These are phyloP conservation scores for Euclidium syriacum DNA, from an alignment of 345 rosid species.

Conservation along the genomic window DNA sequence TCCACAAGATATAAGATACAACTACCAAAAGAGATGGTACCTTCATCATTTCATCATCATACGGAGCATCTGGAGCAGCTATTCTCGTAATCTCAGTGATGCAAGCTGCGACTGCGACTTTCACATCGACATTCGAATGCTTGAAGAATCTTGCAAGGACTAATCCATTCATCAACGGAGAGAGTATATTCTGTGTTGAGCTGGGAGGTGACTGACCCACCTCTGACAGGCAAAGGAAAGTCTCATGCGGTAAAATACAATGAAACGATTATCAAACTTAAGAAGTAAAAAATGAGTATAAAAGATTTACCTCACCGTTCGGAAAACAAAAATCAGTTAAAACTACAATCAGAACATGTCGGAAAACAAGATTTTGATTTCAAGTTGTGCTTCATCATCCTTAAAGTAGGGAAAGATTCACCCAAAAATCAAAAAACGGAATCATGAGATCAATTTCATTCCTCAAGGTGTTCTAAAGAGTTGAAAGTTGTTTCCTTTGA, in stretches of 20 bases:
- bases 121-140: conserved; percentile 63
- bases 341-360: too few relatives aligned
- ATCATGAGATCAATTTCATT: too few relatives aligned
- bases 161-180: conserved; percentile 52
- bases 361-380: too few relatives aligned
- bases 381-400: too few relatives aligned
- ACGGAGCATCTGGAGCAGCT: neutral
- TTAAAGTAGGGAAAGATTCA: too few relatives aligned
- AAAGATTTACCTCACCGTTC: neutral
- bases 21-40: neutral
- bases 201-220: conserved; percentile 64
- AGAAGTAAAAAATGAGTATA: neutral
- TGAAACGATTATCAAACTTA: neutral
- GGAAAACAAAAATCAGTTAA: neutral
- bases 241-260: conserved; percentile 35
- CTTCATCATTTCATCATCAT: conserved; percentile 4
- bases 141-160: conserved; percentile 43
- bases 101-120: conserved; percentile 56
- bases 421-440: too few relatives aligned
- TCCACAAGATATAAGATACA: neutral
- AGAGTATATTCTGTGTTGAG: conserved; percentile 48
- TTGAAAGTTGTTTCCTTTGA: too few relatives aligned
- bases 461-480: too few relatives aligned
- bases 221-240: conserved; percentile 43
- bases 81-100: conserved; percentile 3